A percentile compares a stretch with the other conserved stretches of the same genome.
Evolutionary conservation across 176 grass and related monocot species (phyloP).

Genomic region (Musa acuminata): DNA sequence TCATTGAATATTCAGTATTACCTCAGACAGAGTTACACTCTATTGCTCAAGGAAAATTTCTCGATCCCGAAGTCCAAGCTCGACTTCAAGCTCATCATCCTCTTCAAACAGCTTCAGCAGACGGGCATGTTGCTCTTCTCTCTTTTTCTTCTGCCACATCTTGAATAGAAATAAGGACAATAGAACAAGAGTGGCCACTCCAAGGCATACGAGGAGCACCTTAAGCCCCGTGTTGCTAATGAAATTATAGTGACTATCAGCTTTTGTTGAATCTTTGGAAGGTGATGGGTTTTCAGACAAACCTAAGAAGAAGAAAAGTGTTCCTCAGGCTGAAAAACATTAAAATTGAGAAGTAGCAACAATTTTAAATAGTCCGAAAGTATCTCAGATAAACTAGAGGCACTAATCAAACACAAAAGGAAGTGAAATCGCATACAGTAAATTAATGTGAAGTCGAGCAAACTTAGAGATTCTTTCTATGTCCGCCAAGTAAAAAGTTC

Average conservation of each 20-base stretch:
- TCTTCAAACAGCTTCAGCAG: slow-evolving; percentile 23
- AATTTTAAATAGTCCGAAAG: not conserved
- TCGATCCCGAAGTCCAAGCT: slow-evolving; percentile 19
- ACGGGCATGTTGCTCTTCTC: slow-evolving; percentile 19
- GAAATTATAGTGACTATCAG: not conserved
- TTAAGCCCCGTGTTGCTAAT: not conserved
- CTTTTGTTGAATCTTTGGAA: not conserved
- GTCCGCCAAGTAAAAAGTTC: no score
- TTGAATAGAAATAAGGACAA: slow-evolving; percentile 20
- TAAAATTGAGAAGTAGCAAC: not conserved
- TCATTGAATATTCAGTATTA: not conserved
- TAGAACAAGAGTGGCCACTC: not conserved
- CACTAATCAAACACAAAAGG: not conserved
- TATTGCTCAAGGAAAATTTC: not conserved
- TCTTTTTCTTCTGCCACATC: slow-evolving; percentile 20
- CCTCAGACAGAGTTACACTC: not conserved
- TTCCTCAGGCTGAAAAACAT: not conserved
- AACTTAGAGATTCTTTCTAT: not conserved
- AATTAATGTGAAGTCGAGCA: not conserved
- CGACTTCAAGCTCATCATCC: slow-evolving; percentile 20
- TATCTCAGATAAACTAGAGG: not conserved
- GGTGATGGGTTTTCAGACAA: slow-evolving; percentile 10
- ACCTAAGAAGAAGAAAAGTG: slow-evolving; percentile 9
- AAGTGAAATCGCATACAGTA: not conserved
- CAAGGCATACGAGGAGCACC: not conserved